Evolutionary conservation across 805 yeast genomes (phyloP), one percentile per base, ranked within the genome.

Genomic region (Hanseniaspora taiwanica): DNA sequence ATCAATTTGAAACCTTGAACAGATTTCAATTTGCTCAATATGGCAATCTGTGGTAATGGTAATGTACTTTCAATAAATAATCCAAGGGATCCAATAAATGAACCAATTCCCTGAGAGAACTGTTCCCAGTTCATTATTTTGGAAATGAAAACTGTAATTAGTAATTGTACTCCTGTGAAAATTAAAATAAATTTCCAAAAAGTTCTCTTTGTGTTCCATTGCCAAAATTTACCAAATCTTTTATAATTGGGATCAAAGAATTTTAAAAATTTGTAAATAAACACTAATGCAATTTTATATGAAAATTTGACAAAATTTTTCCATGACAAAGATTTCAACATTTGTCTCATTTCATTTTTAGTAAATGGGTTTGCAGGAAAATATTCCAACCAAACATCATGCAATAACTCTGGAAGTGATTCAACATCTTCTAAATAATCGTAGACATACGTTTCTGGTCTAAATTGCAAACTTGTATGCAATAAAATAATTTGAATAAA

Each of bases 1-100:
- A 89, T 73, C 38, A 77, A 65, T 51, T 85, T 79, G 62, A 86
- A 86, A 44, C 91, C 89, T 47, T 79, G 79, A 6, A 81, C 75
- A 0, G 84, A 72, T 49, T 75, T 74, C 21, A 78, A 50, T 42
- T 85, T 68, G 52, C 74, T 70, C 37, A 82, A 66, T 45, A 82
- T 60, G n/a, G 83, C 62, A 37, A 82, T 76, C 62, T 83, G 85
- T 13, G 91, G 89, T 45, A 83, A 63, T 16, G 95, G 85, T 48
- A 82, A 63, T 35, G 74, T 66, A 21, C 80, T 75, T 56, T 81
- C 95, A 14, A 82, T 68, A 40, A 84, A 67, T 31, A 86, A 67
- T 0, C 87, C 85, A 13, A 71, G 46, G 6, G 74, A 61, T 1
- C 86, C 87, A 21, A 81, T 63, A 3, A 68, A 46, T 3, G 64